Conservation (phyloP, 768 basidiomycete genomes). For the Hygrocybe coccinea region DNA sequence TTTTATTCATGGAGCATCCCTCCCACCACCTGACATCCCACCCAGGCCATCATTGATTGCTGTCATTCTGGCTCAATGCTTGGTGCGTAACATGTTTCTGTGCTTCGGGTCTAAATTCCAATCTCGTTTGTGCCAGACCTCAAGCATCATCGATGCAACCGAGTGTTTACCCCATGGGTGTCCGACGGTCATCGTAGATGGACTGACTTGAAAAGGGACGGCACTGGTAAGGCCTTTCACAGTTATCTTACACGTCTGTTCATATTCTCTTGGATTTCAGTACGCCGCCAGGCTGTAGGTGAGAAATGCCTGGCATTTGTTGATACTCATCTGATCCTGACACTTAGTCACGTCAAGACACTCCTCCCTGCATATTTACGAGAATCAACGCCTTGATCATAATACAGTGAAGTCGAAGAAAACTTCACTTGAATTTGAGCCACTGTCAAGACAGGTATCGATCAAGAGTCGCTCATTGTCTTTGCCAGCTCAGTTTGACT, state of each 20-base stretch:
- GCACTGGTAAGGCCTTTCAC: constrained; percentile 29
- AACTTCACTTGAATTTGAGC: constrained; percentile 23
- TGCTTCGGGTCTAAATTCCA: neutral
- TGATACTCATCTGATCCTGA: neutral
- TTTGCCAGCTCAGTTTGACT: neutral
- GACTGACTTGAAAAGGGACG: constrained; percentile 26
- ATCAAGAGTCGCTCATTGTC: neutral
- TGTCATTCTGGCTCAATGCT: constrained; percentile 25
- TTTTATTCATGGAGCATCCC: neutral
- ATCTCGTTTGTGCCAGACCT: constrained; percentile 29
- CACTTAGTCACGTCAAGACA: neutral
- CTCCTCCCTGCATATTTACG: constrained; percentile 21
- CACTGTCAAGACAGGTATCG: neutral
- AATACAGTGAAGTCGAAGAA: constrained; percentile 15
- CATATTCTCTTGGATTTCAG: neutral
- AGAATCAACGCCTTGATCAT: constrained; percentile 20
- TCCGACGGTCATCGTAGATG: constrained; percentile 36
- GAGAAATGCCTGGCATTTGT: neutral
- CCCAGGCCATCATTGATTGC: constrained; percentile 14
- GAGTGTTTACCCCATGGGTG: constrained; percentile 44
- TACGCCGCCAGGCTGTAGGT: constrained; percentile 13
- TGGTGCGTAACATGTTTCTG: constrained; percentile 11
- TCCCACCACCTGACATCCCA: neutral
- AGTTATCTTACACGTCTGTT: constrained; percentile 4
- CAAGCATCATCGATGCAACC: constrained; percentile 41